These are phyloP conservation scores for Urostyla sp. DNA, from an alignment of 73 alveolate genomes.

Conservation along the genomic window DNA sequence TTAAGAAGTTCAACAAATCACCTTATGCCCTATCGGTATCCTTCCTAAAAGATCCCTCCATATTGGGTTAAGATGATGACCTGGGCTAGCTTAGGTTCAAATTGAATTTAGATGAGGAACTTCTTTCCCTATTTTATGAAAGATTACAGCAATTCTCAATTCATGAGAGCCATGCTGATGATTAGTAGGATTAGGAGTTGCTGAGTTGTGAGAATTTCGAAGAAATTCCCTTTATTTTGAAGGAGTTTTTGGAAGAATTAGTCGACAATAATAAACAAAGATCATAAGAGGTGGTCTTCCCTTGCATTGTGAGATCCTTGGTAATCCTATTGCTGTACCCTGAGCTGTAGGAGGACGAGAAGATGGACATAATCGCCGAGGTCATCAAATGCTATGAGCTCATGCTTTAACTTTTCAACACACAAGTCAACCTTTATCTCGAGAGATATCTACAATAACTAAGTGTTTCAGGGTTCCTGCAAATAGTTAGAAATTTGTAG, in stretches of 20 bases:
- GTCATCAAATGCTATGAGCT: no score
- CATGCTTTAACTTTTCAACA: no score
- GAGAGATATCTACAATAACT: constrained; percentile 29
- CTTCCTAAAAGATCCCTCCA: constrained; percentile 36
- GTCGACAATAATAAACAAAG: no score
- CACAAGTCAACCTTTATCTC: not conserved
- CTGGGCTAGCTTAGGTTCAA: constrained; percentile 43
- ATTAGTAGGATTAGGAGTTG: not conserved
- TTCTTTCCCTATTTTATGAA: not conserved
- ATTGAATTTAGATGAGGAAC: constrained; percentile 40
- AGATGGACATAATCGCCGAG: no score
- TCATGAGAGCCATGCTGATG: not conserved
- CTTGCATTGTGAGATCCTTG: no score
- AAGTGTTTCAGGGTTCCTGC: not conserved
- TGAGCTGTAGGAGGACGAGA: no score
- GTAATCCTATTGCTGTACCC: no score
- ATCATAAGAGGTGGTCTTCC: no score
- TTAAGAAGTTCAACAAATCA: constrained; percentile 18
- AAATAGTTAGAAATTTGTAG: constrained; percentile 4
- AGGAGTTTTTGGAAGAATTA: constrained; percentile 5
- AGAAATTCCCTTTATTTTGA: not conserved
- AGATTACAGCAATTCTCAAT: not conserved
- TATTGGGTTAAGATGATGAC: constrained; percentile 19
- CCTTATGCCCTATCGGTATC: constrained; percentile 42
- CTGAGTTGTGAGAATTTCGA: constrained; percentile 23